Conservation (phyloP, 2,329 filamentous ascomycete species). For the Escovopsis sp. region DNA sequence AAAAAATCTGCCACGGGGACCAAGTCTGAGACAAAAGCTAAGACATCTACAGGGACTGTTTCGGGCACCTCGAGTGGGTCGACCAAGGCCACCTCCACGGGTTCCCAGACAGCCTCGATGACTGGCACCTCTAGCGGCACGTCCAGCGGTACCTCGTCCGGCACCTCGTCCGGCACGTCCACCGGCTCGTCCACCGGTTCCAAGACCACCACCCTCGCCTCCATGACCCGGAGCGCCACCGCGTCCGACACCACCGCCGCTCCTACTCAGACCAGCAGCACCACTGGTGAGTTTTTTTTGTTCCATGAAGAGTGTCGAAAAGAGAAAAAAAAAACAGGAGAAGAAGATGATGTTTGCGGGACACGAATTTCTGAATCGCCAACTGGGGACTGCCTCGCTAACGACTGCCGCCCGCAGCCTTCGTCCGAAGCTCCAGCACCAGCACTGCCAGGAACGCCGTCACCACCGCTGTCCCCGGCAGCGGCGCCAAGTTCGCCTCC, state of each 20-base stretch:
- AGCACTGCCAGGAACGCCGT: slow-evolving; percentile 8
- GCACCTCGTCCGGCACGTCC: background rate
- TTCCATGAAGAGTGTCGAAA: too few species aligned
- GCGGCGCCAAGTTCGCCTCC: slow-evolving; percentile 18
- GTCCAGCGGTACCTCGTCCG: background rate
- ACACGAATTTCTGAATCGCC: background rate
- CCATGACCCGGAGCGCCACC: slow-evolving; percentile 3
- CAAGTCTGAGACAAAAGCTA: too few species aligned
- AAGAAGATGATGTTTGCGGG: background rate
- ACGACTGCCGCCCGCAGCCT: background rate
- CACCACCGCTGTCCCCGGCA: slow-evolving; percentile 14
- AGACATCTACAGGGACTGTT: slow-evolving; percentile 1
- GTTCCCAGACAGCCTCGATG: background rate
- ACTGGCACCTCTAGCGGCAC: slow-evolving; percentile 1
- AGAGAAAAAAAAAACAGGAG: too few species aligned
- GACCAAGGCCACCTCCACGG: slow-evolving; percentile 2
- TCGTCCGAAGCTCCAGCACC: slow-evolving; percentile 1
- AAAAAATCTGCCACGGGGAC: too few species aligned
- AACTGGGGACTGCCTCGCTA: slow-evolving; percentile 2
- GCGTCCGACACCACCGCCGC: slow-evolving; percentile 3
- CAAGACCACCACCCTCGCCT: slow-evolving; percentile 3
- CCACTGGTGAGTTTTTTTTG: background rate
- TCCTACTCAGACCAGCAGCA: slow-evolving; percentile 2
- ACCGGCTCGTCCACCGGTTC: slow-evolving; percentile 1
- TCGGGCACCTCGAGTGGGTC: slow-evolving; percentile 1